Base-by-base conservation (phyloP, 2,329 filamentous ascomycete genomes). In the Penicillium corylophilum region DNA sequence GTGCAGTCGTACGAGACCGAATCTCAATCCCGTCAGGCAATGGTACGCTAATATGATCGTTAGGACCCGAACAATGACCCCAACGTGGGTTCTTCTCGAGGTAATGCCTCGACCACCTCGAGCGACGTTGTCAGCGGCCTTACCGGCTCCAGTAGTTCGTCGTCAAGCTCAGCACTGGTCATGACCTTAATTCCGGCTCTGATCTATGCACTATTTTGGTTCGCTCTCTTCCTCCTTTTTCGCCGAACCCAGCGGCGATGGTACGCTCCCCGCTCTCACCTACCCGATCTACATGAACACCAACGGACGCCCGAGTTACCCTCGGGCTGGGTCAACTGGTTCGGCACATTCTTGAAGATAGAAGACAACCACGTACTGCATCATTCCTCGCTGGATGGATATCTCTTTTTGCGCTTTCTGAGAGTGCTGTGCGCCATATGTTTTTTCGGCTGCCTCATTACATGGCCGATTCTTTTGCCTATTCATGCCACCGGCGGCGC, bases 331-430 rank as follows among this genome's bases (percentile, higher is more conserved):
- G 66, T 83, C 44, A 79, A 79, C 57, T 84, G 82, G 81, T 74
- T 84, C 46, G 60, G 73, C 2, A 65, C 77, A 1, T 82, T 83
- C 62, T 72, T 77, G 47, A 74, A 74, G 39, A 77, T 84, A 9
- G 77, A 81, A 5, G 92, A 97, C 69, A 83, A 84, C 20, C 88
- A 89, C 66, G 84, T 92, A n/a, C 83, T 97, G 7, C 89, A 94
- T 63, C 89, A 95, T 74, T 89, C 91, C 60, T 95, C 91, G 1
- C 82, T 97, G 46, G 93, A 97, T 69, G 89, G 89, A 22, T 97
- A 92, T 72, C 85, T 97, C 40, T 96, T 95, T 71, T 79, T 97
- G 22, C 89, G 93, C 20, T 95, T 93, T 63, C 75, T 97, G 56
- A 87, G 90, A 61, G 87, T 94, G 40, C 77, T 89, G 39, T 85